Evolutionary conservation across 345 rosid species (phyloP).

Genomic region (Combretum micranthum): DNA sequence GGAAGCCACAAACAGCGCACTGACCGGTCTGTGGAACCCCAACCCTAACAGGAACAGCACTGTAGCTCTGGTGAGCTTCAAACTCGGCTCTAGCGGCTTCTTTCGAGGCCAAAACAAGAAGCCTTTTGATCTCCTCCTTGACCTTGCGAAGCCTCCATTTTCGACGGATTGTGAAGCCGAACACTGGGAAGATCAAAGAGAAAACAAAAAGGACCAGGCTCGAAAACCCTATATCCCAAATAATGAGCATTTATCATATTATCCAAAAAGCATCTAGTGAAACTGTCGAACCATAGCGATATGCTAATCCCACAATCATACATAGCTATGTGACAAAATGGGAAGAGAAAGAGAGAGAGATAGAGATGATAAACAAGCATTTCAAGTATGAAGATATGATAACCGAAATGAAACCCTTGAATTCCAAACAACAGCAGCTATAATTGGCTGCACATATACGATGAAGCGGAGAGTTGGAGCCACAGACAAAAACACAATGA

Average conservation of each 20-base stretch:
- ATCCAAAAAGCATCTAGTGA: conserved; percentile 17
- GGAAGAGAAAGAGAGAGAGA: neutral
- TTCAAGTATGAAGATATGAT: too few species aligned
- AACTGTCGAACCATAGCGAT: conserved; percentile 1
- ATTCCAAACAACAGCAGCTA: neutral
- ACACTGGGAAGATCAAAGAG: conserved; percentile 32
- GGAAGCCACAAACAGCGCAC: conserved; percentile 74
- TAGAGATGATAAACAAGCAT: neutral
- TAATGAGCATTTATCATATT: conserved; percentile 72
- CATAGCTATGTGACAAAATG: conserved; percentile 8
- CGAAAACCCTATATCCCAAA: conserved; percentile 87
- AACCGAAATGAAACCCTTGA: too few species aligned
- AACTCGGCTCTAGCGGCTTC: conserved; percentile 82
- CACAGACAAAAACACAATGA: neutral
- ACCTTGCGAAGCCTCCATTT: conserved; percentile 61
- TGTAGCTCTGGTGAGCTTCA: conserved; percentile 14
- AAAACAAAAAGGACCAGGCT: conserved; percentile 57
- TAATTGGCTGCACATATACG: neutral
- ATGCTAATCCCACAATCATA: conserved; percentile 8
- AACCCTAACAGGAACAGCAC: conserved; percentile 20
- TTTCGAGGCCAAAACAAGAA: conserved; percentile 71
- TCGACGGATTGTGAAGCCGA: conserved; percentile 42
- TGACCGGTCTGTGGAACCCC: conserved; percentile 7
- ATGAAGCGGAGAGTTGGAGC: neutral
- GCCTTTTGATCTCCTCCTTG: conserved; percentile 72